phyloP scores from a whole-genome alignment of 306 rosid species.

The Lablab purpureus region DNA sequence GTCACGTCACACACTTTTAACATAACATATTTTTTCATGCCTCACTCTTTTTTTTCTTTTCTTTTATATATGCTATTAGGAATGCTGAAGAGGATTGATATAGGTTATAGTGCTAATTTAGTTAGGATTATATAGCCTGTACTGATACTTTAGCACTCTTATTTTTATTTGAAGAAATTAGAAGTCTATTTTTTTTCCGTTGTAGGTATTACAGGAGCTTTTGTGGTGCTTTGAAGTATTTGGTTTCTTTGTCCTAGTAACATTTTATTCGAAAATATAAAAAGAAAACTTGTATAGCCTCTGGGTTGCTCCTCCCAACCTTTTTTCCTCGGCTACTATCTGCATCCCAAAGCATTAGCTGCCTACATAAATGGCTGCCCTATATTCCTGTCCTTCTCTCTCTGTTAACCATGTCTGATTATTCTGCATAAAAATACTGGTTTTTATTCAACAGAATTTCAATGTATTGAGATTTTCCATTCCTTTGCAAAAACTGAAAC shows the following conservation, averaged over 20 bases:
- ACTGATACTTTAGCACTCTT: no score
- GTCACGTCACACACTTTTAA: neutral
- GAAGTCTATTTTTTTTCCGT: conserved; percentile 24
- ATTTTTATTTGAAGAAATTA: no score
- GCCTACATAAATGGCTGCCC: neutral
- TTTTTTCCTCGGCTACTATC: conserved; percentile 1
- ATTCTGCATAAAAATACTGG: conserved; percentile 18
- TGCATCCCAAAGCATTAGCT: conserved; percentile 24
- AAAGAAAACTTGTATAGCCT: neutral
- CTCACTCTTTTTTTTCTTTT: no score
- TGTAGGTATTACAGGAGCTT: neutral
- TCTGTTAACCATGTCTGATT: neutral
- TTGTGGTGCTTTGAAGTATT: neutral
- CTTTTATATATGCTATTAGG: no score
- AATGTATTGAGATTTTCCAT: conserved; percentile 1
- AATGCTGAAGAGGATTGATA: no score
- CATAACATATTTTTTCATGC: no score
- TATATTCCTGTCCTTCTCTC: conserved; percentile 1
- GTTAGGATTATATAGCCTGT: no score
- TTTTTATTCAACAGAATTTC: conserved; percentile 20
- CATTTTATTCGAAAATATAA: neutral
- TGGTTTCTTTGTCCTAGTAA: conserved; percentile 7
- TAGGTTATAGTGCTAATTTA: no score
- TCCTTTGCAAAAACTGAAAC: conserved; percentile 8
- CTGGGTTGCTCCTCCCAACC: neutral